Conservation (phyloP, 345 rosid genomes). For the Linum usitatissimum region DNA sequence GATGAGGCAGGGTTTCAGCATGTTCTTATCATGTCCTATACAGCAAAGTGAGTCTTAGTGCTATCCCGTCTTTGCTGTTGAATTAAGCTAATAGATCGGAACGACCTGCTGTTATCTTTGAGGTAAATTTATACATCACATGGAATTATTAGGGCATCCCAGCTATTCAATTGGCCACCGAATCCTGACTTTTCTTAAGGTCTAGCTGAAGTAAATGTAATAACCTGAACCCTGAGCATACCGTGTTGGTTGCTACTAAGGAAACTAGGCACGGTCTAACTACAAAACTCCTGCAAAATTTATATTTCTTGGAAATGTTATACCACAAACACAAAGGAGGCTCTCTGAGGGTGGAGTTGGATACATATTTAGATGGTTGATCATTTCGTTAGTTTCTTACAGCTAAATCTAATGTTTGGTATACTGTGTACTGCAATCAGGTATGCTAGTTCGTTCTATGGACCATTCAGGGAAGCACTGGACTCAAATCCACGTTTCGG, state of each 20-base stretch:
- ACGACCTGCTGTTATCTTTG: not conserved
- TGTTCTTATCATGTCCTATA: constrained; percentile 95
- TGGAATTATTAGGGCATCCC: not conserved
- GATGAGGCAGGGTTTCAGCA: constrained; percentile 87
- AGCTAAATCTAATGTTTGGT: not conserved
- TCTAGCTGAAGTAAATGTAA: too few species aligned
- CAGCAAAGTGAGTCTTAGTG: constrained; percentile 56
- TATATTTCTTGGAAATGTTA: too few species aligned
- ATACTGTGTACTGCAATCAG: constrained; percentile 24
- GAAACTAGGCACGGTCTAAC: too few species aligned
- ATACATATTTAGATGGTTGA: not conserved
- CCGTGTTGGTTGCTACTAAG: too few species aligned
- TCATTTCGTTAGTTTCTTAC: not conserved
- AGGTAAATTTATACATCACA: not conserved
- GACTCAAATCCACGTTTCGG: constrained; percentile 95
- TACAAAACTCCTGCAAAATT: too few species aligned
- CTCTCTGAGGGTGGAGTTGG: not conserved
- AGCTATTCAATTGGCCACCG: not conserved
- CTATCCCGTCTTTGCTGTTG: not conserved
- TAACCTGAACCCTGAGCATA: too few species aligned
- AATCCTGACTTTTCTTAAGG: too few species aligned
- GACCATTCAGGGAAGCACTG: constrained; percentile 90
- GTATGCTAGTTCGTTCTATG: constrained; percentile 92
- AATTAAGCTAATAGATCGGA: not conserved
- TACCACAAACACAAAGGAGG: too few species aligned